These are phyloP conservation scores for Adiantum capillusveneris DNA, from an alignment of 75 land plant species.

Conservation along the genomic window DNA sequence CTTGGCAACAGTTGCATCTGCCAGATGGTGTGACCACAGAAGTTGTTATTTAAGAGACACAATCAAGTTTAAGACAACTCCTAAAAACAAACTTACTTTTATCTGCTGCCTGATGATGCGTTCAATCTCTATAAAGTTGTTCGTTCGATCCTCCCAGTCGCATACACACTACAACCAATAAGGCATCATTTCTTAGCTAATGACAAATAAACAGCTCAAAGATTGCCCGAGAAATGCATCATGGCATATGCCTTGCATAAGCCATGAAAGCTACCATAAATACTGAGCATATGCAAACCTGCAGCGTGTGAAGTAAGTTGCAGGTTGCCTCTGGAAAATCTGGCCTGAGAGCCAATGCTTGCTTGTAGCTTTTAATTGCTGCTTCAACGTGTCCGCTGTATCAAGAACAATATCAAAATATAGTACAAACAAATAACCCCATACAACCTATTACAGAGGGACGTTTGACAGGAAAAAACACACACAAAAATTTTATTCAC, in stretches of 20 bases:
- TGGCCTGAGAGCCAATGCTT: constrained; percentile 71
- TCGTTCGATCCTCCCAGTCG: constrained; percentile 86
- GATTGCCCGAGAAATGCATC: no score
- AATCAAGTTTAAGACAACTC: neutral
- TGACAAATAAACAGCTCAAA: no score
- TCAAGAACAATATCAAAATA: neutral
- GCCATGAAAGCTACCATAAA: no score
- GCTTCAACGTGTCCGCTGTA: constrained; percentile 92
- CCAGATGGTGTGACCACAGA: no score
- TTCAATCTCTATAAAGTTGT: constrained; percentile 79
- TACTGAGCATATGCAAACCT: constrained; percentile 33
- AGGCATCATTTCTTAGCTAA: no score
- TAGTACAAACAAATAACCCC: neutral
- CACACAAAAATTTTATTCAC: no score
- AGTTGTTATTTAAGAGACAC: constrained; percentile 1
- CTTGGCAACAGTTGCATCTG: constrained; percentile 91
- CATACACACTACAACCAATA: constrained; percentile 69
- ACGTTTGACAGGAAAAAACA: no score
- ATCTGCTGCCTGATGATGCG: constrained; percentile 75
- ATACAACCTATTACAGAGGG: no score
- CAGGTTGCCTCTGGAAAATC: constrained; percentile 99
- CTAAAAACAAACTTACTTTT: constrained; percentile 39
- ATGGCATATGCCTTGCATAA: no score
- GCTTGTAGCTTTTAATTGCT: constrained; percentile 93
- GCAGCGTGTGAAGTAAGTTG: constrained; percentile 92